These are phyloP conservation scores for Saposhnikovia divaricata DNA, from an alignment of 129 eudicot genomes.

Conservation along the genomic window DNA sequence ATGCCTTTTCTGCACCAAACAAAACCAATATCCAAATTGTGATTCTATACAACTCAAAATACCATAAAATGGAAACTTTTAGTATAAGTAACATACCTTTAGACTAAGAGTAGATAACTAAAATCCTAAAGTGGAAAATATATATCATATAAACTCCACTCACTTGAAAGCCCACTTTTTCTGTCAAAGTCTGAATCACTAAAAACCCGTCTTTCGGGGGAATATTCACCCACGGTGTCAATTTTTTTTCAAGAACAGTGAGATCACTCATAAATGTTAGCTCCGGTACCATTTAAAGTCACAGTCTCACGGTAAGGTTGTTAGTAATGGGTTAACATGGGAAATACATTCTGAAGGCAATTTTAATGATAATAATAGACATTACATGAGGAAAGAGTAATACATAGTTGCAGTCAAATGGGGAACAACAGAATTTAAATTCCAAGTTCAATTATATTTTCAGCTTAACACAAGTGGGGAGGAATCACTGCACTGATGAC, in stretches of 20 bases:
- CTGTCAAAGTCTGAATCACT: neutral
- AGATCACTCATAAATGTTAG: neutral
- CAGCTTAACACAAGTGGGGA: too few relatives aligned
- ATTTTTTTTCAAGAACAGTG: neutral
- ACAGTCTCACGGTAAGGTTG: neutral
- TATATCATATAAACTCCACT: neutral
- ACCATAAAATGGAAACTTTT: neutral
- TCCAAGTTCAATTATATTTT: too few relatives aligned
- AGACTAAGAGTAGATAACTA: too few relatives aligned
- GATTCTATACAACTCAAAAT: neutral
- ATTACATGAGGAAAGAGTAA: neutral
- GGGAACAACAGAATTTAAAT: too few relatives aligned
- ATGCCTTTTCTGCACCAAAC: constrained; percentile 30
- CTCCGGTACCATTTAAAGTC: neutral
- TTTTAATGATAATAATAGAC: neutral
- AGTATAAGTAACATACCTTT: neutral
- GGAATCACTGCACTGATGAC: too few relatives aligned
- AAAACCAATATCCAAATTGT: neutral
- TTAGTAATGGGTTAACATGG: neutral
- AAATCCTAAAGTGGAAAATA: too few relatives aligned
- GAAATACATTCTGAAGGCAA: too few relatives aligned
- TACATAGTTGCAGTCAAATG: neutral
- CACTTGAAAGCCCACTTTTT: neutral
- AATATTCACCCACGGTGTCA: neutral
- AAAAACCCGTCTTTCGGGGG: neutral